Base-by-base conservation (phyloP, 2,329 filamentous ascomycete species). In the Tolypocladium paradoxum region DNA sequence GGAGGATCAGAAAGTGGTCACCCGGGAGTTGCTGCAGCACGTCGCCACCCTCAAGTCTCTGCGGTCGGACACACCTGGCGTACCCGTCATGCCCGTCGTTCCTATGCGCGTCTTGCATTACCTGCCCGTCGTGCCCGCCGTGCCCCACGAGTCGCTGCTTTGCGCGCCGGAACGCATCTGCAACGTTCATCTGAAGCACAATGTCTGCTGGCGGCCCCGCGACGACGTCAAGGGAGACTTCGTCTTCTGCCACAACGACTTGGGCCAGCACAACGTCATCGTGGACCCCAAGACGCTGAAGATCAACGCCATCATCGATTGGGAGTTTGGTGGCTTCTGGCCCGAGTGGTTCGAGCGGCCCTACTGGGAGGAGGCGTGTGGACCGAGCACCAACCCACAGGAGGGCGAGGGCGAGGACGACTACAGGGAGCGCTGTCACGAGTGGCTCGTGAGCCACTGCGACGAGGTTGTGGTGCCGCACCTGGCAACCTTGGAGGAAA, bases 261-360 rank as follows among this genome's bases (percentile, higher is more conserved):
- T 58, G 6, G 48, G 33, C 22, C 51, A 55, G 31, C 49, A 57
- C 3, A 57, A 58, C 29, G 36, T 58, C 6, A 53, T 57, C n/a
- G 56, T 54, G 6, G 49, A 56, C 29, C 53, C 51, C 1, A 37
- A 60, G 0, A 64, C 62, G 12, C 47, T 49, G n/a, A 34, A 36
- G 47, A 49, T 49, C 31, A 49, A 49, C 20, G 47, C 47, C 18
- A 49, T 49, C 16, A 36, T 49, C 24, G 47, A 49, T 18, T 49
- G 47, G 47, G 47, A 49, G 24, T 49, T 36, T 36, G 62, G 61
- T 2, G 67, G 66, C 2, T 69, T 67, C 57, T 69, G 56, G 54
- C 57, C 56, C 24, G 38, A 54, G 8, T 58, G 57, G 58, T 61
- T 61, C 37, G 55, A 60, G 47, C 31, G n/a, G 35, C 49, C 49